Evolutionary conservation across 2,329 filamentous ascomycete species (phyloP).

Genomic region (Thielaviopsis populi): DNA sequence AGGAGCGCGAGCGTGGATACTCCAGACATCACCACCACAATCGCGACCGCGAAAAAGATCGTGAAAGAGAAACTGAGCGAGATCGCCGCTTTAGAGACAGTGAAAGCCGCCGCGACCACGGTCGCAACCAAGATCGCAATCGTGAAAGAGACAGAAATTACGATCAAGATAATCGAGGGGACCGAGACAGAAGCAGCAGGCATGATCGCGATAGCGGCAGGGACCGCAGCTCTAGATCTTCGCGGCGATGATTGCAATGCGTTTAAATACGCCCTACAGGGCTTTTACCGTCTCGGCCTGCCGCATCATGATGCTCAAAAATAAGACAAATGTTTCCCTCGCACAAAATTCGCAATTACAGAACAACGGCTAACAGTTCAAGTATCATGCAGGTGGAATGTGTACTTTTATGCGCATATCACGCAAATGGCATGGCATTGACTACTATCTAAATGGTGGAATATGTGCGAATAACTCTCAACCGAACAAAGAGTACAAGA

Average conservation of each 20-base stretch:
- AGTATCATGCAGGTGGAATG: neutral
- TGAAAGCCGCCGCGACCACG: conserved; percentile 28
- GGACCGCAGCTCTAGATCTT: conserved; percentile 3
- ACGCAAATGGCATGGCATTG: neutral
- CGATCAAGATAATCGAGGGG: conserved; percentile 21
- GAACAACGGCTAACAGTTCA: neutral
- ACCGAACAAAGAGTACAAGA: neutral
- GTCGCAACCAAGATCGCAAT: conserved; percentile 30
- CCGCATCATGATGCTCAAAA: neutral
- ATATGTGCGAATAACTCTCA: neutral
- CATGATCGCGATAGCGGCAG: conserved; percentile 22
- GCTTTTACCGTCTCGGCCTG: neutral
- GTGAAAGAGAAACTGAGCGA: conserved; percentile 13
- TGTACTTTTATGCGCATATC: neutral
- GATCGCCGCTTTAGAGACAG: conserved; percentile 23
- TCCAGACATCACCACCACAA: conserved; percentile 12
- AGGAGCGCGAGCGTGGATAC: conserved; percentile 23
- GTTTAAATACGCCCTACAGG: neutral
- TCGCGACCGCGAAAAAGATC: conserved; percentile 7
- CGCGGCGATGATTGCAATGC: neutral
- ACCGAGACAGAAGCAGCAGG: conserved; percentile 26
- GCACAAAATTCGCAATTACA: neutral
- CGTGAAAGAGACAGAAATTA: conserved; percentile 21
- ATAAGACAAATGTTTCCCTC: neutral
- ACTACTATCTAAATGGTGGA: neutral